Base-by-base conservation (phyloP, 192 early-diverging fungal species). In the Kickxella alabastrina region DNA sequence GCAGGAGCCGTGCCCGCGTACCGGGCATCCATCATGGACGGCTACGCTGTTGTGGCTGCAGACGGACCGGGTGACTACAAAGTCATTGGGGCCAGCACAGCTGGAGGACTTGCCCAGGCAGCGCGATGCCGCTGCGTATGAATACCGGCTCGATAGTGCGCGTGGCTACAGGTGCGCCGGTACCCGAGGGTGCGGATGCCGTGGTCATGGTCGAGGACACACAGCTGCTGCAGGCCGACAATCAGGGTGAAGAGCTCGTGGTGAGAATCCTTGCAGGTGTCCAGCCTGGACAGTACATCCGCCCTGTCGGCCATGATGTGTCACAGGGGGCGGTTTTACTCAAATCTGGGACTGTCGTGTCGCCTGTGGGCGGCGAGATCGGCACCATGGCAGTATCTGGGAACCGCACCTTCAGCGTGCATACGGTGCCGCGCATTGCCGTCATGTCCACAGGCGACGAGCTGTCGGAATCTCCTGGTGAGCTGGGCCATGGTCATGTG, bases 151-250 rank as follows among this genome's bases (percentile, higher is more conserved):
- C 82, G 28, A 81, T 94, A 22, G 79, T 86, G 28, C 78, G 89
- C 6, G 79, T 98, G 23, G 83, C 92, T 7, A 96, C 95, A 0
- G 95, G 95, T 10, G 95, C 89, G 0, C 81, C 87, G 24, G 51
- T 98, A 5, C 93, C 93, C 2, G 64, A 60, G 3, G 89, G 88
- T 6, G 90, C 95, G 0, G 82, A 82, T 28, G 92, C 92, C 9
- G 87, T 98, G n/a, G 86, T 96, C 12, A 98, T 98, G 95, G 87
- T 96, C 14, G 95, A 98, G 59, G 86, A 96, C 48, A 96, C 95
- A 2, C 55, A 68, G 40, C 68, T 98, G 6, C 54, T 86, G n/a
- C 59, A 62, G 31, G 54, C 69, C 0, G 79, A 75, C 1, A 67
- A 56, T 25, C 82, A 85, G 37, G 82, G 80, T 10, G 77, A 78